Evolutionary conservation across 2,329 filamentous ascomycete species (phyloP), one percentile per base, ranked within the genome.

Genomic region (Cladophialophora chaetospira): DNA sequence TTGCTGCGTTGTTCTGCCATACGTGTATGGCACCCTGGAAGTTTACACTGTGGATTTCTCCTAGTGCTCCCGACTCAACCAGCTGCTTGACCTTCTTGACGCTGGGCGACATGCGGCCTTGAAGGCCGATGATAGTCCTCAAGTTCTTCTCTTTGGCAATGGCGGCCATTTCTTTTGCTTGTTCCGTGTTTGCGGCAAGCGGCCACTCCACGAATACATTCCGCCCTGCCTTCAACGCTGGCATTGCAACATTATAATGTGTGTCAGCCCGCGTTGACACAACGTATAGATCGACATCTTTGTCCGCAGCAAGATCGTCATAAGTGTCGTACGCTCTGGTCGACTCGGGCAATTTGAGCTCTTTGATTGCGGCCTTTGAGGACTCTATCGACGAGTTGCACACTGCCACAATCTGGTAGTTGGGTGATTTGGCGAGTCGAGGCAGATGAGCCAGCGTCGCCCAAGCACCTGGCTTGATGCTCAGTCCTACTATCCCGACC

Each of bases 171-270:
- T 79, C 75, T 13, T 66, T 63, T 0, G 75, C 79, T 1, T 75
- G 69, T 2, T 64, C 54, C 0, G 69, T 66, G 51, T 79, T 75
- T 11, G 77, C 69, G 0, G 79, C 80, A 0, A 86, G 70, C 4
- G 82, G 83, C 80, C 83, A 86, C 69, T 86, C 83, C 0, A 83
- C 74, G 55, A 73, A 86, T 0, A 81, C 73, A 0, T 70, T 64
- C 66, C 85, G 84, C 0, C 82, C 82, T 0, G 79, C 78, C 11
- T 71, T 70, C 1, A 84, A 60, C 13, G 76, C 78, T 0, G 82
- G 78, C 9, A 73, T 69, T 0, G 75, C 70, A 1, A 75, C 76
- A 2, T 69, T 55, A 42, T 76, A 72, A 59, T 86, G 83, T 1
- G 74, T 73, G 55, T 84, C 81, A 0, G 83, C 82, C 3, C 81